Evolutionary conservation across 164 flowering plant genomes (phyloP), one percentile per base, ranked within the genome.

Genomic region (Litsea cubeba): DNA sequence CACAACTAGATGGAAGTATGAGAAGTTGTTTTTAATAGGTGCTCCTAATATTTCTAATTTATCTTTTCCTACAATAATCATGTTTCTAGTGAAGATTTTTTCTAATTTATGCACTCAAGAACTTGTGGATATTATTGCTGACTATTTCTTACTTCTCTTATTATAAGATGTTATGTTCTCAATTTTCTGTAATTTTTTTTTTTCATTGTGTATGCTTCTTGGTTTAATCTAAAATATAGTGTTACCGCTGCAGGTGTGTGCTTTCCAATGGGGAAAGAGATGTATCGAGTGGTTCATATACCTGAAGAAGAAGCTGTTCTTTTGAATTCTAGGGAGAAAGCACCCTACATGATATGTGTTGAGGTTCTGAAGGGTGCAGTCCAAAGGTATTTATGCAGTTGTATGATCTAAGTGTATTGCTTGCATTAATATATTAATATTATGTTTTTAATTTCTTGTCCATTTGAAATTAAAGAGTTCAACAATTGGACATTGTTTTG

Each of bases 271-370:
- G 99, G 99, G 72, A 92, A 85, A 82, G 97, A 94, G 70, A 79
- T 90, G 89, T 91, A 90, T 77, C 96, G 96, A 65, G 98, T 95
- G 70, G 84, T 95, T 75, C 89, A 92, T 76, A 93, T 95, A 79
- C 98, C 98, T 65, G 97, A 88, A 83, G 97, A 92, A 84, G 99
- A 95, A 86, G 95, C 96, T 50, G 90, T 92, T 79, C 98, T 95
- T 76, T 77, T 95, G 85, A 93, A 95, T 83, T 95, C 99, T 58
- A 88, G 99, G 81, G 99, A 95, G 81, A 95, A 95, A 79, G 99
- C 99, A 72, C 99, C 99, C 62, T 95, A 90, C 79, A 72, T 95
- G 74, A 92, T 95, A 67, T 95, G 95, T 63, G 87, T 90, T 62
- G 99, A 95, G 83, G 99, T 95, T 71, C 75, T 95, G 86, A 93